Evolutionary conservation across 1,139 yeast genomes (phyloP).

Genomic region (Hyphopichia fennica): DNA sequence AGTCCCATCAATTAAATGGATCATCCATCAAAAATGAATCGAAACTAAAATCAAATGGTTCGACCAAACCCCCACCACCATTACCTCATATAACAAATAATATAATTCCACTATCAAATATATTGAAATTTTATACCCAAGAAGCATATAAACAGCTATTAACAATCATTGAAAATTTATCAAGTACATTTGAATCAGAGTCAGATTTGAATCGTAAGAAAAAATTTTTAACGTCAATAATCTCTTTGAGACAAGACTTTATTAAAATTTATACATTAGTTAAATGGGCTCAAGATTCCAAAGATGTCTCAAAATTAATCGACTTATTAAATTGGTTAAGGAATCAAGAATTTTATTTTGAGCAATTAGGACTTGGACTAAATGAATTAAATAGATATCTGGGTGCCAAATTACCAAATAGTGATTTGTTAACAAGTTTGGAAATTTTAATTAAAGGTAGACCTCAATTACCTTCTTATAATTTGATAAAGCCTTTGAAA

Average conservation of each 20-base stretch:
- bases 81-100: conserved; percentile 78
- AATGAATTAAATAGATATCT: conserved; percentile 63
- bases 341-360: conserved; percentile 69
- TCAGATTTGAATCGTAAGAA: conserved; percentile 66
- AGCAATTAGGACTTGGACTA: conserved; percentile 53
- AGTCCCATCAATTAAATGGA: background rate
- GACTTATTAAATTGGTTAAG: conserved; percentile 87
- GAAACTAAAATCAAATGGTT: background rate
- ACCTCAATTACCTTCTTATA: conserved; percentile 72
- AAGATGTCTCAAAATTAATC: conserved; percentile 70
- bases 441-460: conserved; percentile 79
- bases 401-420: conserved; percentile 87
- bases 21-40: background rate
- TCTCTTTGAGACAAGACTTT: conserved; percentile 75
- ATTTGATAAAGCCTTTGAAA: conserved; percentile 50
- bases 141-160: conserved; percentile 66
- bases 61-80: conserved; percentile 31
- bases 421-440: conserved; percentile 82
- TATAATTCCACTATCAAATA: conserved; percentile 60
- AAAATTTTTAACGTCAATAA: conserved; percentile 64
- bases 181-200: conserved; percentile 35
- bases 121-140: conserved; percentile 60
- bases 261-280: conserved; percentile 79
- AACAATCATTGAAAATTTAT: conserved; percentile 60
- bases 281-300: conserved; percentile 80